Percentiles rank a stretch among this genome's conserved stretches.
Evolutionary conservation across 2,329 filamentous ascomycete species (phyloP).

Genomic region (Sporothrix inflata): DNA sequence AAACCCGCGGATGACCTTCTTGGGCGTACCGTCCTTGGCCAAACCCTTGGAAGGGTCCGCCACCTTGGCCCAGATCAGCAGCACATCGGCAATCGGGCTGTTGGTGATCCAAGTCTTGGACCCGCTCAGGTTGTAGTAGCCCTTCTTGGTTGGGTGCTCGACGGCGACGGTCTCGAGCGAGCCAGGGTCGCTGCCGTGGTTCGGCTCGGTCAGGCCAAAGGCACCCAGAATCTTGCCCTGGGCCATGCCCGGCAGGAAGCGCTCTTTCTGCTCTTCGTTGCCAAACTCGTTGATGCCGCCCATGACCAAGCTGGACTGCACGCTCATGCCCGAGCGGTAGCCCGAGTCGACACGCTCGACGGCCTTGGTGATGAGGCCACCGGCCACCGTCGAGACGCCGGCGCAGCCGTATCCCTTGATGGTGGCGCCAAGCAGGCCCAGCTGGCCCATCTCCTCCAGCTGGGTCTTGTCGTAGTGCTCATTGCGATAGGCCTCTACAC

Average conservation of each 20-base stretch:
- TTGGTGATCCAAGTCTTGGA: slow-evolving; percentile 93
- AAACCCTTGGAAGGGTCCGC: slow-evolving; percentile 76
- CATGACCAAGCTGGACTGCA: slow-evolving; percentile 85
- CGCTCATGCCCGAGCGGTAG: slow-evolving; percentile 85
- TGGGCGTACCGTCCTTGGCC: slow-evolving; percentile 28
- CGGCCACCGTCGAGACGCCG: slow-evolving; percentile 78
- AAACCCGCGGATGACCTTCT: slow-evolving; percentile 74
- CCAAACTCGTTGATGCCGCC: slow-evolving; percentile 84
- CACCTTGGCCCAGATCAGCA: slow-evolving; percentile 90
- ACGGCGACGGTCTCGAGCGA: slow-evolving; percentile 82
- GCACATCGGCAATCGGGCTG: slow-evolving; percentile 78
- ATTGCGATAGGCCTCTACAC: slow-evolving; percentile 61
- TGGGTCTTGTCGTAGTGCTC: slow-evolving; percentile 82
- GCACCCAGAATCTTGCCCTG: slow-evolving; percentile 77
- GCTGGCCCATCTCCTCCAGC: slow-evolving; percentile 81
- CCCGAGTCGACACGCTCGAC: slow-evolving; percentile 86
- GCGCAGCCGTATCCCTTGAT: slow-evolving; percentile 84
- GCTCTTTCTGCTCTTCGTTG: slow-evolving; percentile 77
- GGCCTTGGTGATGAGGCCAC: slow-evolving; percentile 80
- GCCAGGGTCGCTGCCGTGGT: slow-evolving; percentile 84
- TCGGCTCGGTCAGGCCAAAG: slow-evolving; percentile 85
- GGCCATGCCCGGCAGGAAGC: slow-evolving; percentile 74
- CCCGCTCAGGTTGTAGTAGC: slow-evolving; percentile 73
- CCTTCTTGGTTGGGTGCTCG: slow-evolving; percentile 75
- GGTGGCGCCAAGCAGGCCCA: slow-evolving; percentile 78